A percentile compares a stretch with the other conserved stretches of the same genome.
These are phyloP conservation scores for Sphagnum magellanicum DNA, from an alignment of 228 moss, liverwort and hornwort genomes.

Conservation along the genomic window DNA sequence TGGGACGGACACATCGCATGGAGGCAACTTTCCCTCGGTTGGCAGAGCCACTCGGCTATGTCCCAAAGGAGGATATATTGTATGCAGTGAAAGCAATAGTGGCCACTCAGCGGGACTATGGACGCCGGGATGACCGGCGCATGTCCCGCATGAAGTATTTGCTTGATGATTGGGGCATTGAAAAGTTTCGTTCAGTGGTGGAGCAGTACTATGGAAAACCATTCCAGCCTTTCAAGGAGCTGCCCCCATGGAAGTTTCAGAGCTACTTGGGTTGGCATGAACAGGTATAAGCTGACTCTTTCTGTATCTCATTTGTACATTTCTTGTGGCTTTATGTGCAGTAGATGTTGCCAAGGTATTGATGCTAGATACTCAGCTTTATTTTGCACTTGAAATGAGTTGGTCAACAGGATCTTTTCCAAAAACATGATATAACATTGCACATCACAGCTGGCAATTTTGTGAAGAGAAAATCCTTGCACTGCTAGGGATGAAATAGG, in stretches of 20 bases:
- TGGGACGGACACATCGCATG: constrained; percentile 82
- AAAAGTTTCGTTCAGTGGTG: constrained; percentile 77
- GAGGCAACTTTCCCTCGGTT: constrained; percentile 78
- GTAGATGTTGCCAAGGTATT: too few relatives aligned
- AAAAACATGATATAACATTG: too few relatives aligned
- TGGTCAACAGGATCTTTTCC: too few relatives aligned
- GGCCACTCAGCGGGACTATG: constrained; percentile 92
- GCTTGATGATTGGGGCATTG: constrained; percentile 91
- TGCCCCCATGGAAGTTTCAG: constrained; percentile 85
- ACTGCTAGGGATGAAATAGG: too few relatives aligned
- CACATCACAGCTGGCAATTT: too few relatives aligned
- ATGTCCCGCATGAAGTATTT: constrained; percentile 88
- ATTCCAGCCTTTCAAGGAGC: constrained; percentile 69
- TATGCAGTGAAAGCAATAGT: constrained; percentile 94
- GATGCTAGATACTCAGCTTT: too few relatives aligned
- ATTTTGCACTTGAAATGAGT: too few relatives aligned
- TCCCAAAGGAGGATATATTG: constrained; percentile 79
- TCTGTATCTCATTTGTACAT: too few relatives aligned
- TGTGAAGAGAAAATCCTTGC: too few relatives aligned
- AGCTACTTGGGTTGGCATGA: constrained; percentile 85
- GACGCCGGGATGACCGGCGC: constrained; percentile 87
- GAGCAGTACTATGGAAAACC: constrained; percentile 87
- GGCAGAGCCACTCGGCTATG: constrained; percentile 75
- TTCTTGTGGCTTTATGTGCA: too few relatives aligned
- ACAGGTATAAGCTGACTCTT: constrained; percentile 20